Evolutionary conservation across 306 rosid genomes (phyloP).

Genomic region (Lablab purpureus): DNA sequence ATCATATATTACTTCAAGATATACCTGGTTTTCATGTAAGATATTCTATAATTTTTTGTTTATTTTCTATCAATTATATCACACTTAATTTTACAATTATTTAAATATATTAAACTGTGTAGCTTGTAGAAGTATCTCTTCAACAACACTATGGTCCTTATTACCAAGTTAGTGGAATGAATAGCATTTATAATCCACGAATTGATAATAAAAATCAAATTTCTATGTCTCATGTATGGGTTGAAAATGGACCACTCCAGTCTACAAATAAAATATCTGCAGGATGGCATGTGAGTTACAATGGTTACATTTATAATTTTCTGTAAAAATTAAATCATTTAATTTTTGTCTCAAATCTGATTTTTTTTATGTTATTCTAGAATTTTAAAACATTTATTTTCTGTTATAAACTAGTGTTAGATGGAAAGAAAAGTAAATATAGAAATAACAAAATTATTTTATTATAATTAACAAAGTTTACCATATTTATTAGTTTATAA

Average conservation of each 20-base stretch:
- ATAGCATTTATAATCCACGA: background rate
- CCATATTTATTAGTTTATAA: no score
- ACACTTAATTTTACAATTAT: background rate
- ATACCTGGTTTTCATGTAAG: background rate
- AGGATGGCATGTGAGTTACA: constrained; percentile 45
- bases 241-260: background rate
- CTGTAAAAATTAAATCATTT: background rate
- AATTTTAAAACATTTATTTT: no score
- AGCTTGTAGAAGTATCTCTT: background rate
- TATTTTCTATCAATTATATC: background rate
- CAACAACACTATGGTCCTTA: fast-evolving
- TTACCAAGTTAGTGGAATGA: constrained; percentile 2
- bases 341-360: no score
- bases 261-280: background rate
- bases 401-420: no score
- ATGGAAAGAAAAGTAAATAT: no score
- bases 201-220: background rate
- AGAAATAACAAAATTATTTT: no score
- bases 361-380: no score
- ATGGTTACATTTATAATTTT: background rate
- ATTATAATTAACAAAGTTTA: no score
- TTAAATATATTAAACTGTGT: background rate
- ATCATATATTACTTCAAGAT: background rate
- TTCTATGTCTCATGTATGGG: background rate
- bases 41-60: background rate